Conservation (phyloP, 2,329 filamentous ascomycete genomes). For the Davidsoniella eucalypti region DNA sequence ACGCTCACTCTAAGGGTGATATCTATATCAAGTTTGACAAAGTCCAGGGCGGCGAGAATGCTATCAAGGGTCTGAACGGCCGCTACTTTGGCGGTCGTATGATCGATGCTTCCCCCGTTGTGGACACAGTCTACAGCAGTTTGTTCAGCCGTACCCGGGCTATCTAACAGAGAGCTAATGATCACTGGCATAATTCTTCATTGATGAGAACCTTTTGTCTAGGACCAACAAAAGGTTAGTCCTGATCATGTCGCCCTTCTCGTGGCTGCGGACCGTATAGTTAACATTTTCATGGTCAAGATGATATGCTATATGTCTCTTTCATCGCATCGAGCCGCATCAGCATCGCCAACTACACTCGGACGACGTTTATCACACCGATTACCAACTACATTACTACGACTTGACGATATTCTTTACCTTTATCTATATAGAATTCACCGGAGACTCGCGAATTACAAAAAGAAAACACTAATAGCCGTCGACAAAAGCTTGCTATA, state of each 20-base stretch:
- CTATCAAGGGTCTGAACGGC: slow-evolving; percentile 93
- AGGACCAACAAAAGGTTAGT: slow-evolving; percentile 1
- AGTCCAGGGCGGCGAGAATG: slow-evolving; percentile 88
- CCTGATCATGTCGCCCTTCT: too few species aligned
- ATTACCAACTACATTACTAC: too few species aligned
- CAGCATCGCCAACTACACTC: too few species aligned
- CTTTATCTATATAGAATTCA: too few species aligned
- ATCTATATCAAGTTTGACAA: slow-evolving; percentile 98
- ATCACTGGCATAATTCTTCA: slow-evolving; percentile 9
- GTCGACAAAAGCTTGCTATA: background rate
- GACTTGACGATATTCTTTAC: too few species aligned
- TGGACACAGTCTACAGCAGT: slow-evolving; percentile 97
- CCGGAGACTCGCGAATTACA: too few species aligned
- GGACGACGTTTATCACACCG: too few species aligned
- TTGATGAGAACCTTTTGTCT: slow-evolving; percentile 2
- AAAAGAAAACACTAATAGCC: too few species aligned
- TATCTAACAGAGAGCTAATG: slow-evolving; percentile 37
- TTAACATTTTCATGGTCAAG: too few species aligned
- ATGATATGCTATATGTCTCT: too few species aligned
- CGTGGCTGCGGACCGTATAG: too few species aligned
- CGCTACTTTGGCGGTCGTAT: slow-evolving; percentile 85
- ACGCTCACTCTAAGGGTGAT: slow-evolving; percentile 85
- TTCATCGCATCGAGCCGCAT: too few species aligned
- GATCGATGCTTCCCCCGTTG: slow-evolving; percentile 89
- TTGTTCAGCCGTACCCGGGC: slow-evolving; percentile 77